Evolutionary conservation across 2,329 filamentous ascomycete species (phyloP), one percentile per base, ranked within the genome.

Genomic region (Passalora sequoiae): DNA sequence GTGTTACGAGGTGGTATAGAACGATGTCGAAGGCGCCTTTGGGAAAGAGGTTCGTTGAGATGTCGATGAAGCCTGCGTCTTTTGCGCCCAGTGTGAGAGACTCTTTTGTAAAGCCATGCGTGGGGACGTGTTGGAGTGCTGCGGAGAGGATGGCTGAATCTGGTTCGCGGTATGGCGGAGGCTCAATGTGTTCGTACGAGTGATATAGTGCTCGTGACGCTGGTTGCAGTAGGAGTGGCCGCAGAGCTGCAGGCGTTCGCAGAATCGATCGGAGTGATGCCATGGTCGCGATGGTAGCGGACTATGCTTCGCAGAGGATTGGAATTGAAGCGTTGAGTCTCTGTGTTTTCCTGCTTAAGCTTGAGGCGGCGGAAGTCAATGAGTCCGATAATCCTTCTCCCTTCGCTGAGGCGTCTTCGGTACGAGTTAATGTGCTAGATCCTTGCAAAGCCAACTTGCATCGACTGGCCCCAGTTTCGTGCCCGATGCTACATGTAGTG

Each of bases 51-150:
- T 88, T 89, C 7, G 86, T 80, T 46, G 86, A 89, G 46, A 91
- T 88, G 61, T 92, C 86, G 40, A 88, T 80, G 64, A 91, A 95
- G 32, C 89, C 89, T 13, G 83, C 81, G 59, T 95, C 88, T 59
- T 81, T 81, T 48, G 87, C 87, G 49, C 91, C 92, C 16, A 85
- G 76, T 31, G 78, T 77, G 7, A 98, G 75, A 1, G 89, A 74
- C 15, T 78, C 73, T 37, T 74, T 69, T 0, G 87, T 86, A 74
- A 97, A 98, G 62, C 92, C 92, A 63, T 88, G 77, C 38, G 75
- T 66, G 13, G 89, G 88, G 7, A 97, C 81, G 64, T 94, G 85
- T 21, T 69, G 63, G 57, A 92, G 79, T 13, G 89, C 84, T n/a
- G 88, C 80, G 33, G 83, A 75, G 50, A 98, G 84, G 62, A 97